Evolutionary conservation across 2,329 filamentous ascomycete species (phyloP), one percentile per base, ranked within the genome.

Genomic region (Alternaria triticimaculans): DNA sequence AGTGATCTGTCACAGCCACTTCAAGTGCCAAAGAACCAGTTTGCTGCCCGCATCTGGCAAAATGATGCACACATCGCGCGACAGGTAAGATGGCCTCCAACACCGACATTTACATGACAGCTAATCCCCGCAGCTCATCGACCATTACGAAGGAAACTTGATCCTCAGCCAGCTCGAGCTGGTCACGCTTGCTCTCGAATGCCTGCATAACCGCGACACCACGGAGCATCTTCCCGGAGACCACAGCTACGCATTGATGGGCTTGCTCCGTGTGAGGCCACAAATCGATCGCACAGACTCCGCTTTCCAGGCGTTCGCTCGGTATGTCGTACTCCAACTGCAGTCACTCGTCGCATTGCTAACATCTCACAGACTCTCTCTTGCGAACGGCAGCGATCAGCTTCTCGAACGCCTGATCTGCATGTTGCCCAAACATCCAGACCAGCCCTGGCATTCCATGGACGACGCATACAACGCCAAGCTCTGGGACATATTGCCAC

Each of bases 341-440:
- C 43, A 21, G 12, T 15, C 12, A 8, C 14, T 45, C 30, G 1
- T n/a, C 18, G 6, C 14, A n/a, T 15, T 46, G 23, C 63, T 67
- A 5, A 65, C 33, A 6, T 6, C 3, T 10, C 23, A 1, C 14
- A 77, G 74, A 9, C 78, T 85, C 5, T 84, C 82, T 12, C 72
- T 85, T 0, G 80, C 81, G 10, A 84, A 85, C 46, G 82, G 83
- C 43, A 82, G 79, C 64, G 79, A 84, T 37, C 72, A 73, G 18
- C 77, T 85, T 3, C 77, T 86, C 1, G 83, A 83, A 63, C 80
- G 83, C 3, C 70, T 85, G 14, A 79, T 85, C 11, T 84, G 82
- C 67, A 72, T 83, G 2, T 68, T 82, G 1, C 81, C 83, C 1
- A 67, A 67, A 30, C 55, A 64, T 4, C 71, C 69, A 4, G 65